phyloP scores from a whole-genome alignment of 2,329 filamentous ascomycete species.

The Xylariaceae sp. region DNA sequence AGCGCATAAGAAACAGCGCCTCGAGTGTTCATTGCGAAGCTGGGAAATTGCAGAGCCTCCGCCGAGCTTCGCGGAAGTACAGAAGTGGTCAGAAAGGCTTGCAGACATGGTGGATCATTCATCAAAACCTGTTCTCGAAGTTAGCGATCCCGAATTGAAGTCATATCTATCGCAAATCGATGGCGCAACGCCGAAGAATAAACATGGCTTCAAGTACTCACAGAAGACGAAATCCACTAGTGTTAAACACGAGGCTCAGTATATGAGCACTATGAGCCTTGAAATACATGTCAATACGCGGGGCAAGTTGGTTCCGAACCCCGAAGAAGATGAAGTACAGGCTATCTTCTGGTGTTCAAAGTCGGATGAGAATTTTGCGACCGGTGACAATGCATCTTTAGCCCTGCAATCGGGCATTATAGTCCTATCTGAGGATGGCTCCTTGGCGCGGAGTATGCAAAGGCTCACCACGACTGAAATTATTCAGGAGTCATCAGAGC shows the following conservation, averaged over 20 bases:
- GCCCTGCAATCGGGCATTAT: constrained; percentile 66
- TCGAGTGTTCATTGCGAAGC: constrained; percentile 56
- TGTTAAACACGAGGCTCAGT: constrained; percentile 78
- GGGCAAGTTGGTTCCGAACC: constrained; percentile 76
- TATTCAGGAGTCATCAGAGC: constrained; percentile 70
- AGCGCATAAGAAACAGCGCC: constrained; percentile 48
- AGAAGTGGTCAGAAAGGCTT: constrained; percentile 58
- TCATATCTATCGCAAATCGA: constrained; percentile 76
- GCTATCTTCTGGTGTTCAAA: constrained; percentile 89
- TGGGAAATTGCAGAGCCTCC: constrained; percentile 76
- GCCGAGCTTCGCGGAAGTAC: constrained; percentile 66
- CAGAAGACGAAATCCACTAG: constrained; percentile 70
- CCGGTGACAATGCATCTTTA: constrained; percentile 42
- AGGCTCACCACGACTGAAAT: constrained; percentile 62
- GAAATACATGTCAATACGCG: constrained; percentile 90
- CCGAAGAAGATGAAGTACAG: constrained; percentile 81
- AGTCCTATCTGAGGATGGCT: constrained; percentile 60
- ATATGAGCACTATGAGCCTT: constrained; percentile 95
- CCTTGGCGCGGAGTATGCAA: constrained; percentile 56
- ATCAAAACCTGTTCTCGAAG: constrained; percentile 20
- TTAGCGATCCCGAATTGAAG: constrained; percentile 25
- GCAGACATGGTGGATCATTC: constrained; percentile 23
- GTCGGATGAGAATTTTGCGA: constrained; percentile 62
- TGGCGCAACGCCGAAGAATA: constrained; percentile 77
- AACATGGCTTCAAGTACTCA: constrained; percentile 79